A percentile compares a stretch with the other conserved stretches of the same genome.
Evolutionary conservation across 1,284 basidiomycete species (phyloP).

Genomic region (Cryptococcus deneoformans): DNA sequence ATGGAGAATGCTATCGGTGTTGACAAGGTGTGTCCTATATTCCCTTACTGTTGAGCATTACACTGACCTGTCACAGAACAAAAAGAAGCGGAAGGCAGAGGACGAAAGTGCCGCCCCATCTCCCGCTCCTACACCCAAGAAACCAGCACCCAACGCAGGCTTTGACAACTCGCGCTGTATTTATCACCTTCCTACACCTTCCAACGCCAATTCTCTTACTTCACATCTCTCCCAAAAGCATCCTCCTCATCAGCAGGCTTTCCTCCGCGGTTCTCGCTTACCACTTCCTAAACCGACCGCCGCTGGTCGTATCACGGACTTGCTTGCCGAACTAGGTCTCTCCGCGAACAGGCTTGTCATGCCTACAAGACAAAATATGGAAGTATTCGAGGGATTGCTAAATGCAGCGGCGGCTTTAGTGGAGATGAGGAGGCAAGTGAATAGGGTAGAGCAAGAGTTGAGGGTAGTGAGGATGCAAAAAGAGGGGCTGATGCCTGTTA

Average conservation of each 20-base stretch:
- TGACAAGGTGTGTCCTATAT: slow-evolving; percentile 27
- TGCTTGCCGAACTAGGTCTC: slow-evolving; percentile 70
- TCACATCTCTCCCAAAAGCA: slow-evolving; percentile 40
- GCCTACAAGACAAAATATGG: slow-evolving; percentile 78
- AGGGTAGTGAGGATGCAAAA: slow-evolving; percentile 64
- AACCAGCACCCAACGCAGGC: slow-evolving; percentile 16
- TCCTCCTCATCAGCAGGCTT: slow-evolving; percentile 63
- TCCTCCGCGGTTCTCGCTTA: slow-evolving; percentile 77
- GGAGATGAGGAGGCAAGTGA: slow-evolving; percentile 83
- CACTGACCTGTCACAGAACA: slow-evolving; percentile 20
- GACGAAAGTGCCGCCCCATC: slow-evolving; percentile 19
- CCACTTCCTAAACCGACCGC: slow-evolving; percentile 70
- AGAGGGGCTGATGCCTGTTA: slow-evolving; percentile 43
- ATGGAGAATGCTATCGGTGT: slow-evolving; percentile 47
- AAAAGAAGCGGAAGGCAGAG: slow-evolving; percentile 48
- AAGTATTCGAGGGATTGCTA: slow-evolving; percentile 67
- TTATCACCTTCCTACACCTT: slow-evolving; percentile 32
- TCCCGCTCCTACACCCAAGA: slow-evolving; percentile 26
- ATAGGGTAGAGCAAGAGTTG: slow-evolving; percentile 80
- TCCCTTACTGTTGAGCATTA: neutral
- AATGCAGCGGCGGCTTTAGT: slow-evolving; percentile 68
- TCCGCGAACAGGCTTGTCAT: slow-evolving; percentile 72
- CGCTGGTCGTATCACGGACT: slow-evolving; percentile 66
- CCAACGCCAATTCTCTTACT: slow-evolving; percentile 19
- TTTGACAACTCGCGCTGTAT: slow-evolving; percentile 41